Evolutionary conservation across 306 rosid species (phyloP).

Genomic region (Gastrolobium villosum): DNA sequence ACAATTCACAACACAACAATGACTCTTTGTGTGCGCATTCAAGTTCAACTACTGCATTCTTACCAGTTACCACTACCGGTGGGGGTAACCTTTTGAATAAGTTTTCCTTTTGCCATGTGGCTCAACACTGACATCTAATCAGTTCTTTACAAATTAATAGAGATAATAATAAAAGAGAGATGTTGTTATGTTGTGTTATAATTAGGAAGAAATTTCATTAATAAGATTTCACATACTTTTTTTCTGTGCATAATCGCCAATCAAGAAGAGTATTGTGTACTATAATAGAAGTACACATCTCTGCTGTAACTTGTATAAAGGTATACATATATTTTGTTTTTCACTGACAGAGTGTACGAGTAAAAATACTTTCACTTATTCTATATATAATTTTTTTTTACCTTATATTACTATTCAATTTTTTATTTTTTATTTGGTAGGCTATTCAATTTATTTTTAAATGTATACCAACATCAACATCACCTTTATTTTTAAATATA

Average conservation of each 20-base stretch:
- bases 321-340: background rate
- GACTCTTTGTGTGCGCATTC: background rate
- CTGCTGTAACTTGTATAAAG: background rate
- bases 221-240: background rate
- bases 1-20: background rate
- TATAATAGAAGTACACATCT: background rate
- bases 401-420: background rate
- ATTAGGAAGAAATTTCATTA: background rate
- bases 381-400: background rate
- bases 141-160: background rate
- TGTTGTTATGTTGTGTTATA: background rate
- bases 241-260: background rate
- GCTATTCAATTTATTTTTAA: no score
- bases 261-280: background rate
- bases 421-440: no score
- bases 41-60: background rate
- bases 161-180: background rate
- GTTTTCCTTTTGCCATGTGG: constrained; percentile 44
- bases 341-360: background rate
- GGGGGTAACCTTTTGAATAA: constrained; percentile 27
- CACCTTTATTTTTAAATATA: no score
- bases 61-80: constrained; percentile 11
- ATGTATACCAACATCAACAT: background rate
- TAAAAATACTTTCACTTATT: background rate
- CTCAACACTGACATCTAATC: constrained; percentile 28